These are phyloP conservation scores for Neospermospora avenae DNA, from an alignment of 2,329 filamentous ascomycete genomes.

Conservation along the genomic window DNA sequence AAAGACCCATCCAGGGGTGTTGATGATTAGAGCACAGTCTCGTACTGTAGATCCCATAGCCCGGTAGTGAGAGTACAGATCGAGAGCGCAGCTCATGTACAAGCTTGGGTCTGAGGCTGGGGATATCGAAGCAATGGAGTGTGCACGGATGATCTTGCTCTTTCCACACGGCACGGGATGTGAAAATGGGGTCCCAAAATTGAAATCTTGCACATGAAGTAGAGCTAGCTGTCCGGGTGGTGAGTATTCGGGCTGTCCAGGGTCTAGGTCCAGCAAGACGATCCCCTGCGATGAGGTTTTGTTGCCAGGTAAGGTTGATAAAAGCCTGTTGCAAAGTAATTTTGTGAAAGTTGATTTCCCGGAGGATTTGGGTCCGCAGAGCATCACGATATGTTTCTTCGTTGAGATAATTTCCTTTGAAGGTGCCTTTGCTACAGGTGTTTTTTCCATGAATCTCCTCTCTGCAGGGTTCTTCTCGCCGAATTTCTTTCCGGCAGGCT, in stretches of 20 bases:
- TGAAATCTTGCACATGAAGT: conserved; percentile 54
- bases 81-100: conserved; percentile 60
- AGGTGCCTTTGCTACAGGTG: too few species aligned
- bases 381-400: conserved; percentile 45
- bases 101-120: conserved; percentile 65
- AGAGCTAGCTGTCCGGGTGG: conserved; percentile 69
- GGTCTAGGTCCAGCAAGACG: conserved; percentile 70
- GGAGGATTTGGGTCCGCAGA: conserved; percentile 68
- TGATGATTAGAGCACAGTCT: conserved; percentile 61
- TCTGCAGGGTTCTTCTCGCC: too few species aligned
- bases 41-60: conserved; percentile 39
- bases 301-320: conserved; percentile 35
- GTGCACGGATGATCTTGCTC: conserved; percentile 52
- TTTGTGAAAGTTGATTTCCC: conserved; percentile 75
- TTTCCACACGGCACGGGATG: conserved; percentile 45
- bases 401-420: conserved; percentile 19
- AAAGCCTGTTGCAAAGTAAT: conserved; percentile 61
- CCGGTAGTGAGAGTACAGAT: conserved; percentile 59
- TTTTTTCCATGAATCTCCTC: too few species aligned
- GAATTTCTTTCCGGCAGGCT: conserved; percentile 20
- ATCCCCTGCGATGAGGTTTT: conserved; percentile 23
- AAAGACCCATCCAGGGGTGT: conserved; percentile 72
- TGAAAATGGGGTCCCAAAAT: conserved; percentile 65
- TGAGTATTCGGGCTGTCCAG: conserved; percentile 72
- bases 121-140: conserved; percentile 63